Conservation (phyloP, 2,329 filamentous ascomycete genomes). For the Aspergillus ruber region DNA sequence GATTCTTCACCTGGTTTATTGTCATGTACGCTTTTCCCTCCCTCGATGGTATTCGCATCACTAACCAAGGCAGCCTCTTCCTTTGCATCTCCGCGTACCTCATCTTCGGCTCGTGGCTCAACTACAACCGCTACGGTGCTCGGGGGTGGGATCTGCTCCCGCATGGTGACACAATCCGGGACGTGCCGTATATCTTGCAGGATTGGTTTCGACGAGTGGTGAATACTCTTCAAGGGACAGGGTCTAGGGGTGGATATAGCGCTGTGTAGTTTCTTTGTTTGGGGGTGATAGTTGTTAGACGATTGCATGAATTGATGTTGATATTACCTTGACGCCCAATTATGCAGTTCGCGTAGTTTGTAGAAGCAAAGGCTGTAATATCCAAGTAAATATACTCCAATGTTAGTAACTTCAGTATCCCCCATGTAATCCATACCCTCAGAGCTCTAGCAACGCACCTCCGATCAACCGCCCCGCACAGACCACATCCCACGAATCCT, state of each 20-base stretch:
- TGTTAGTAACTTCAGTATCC: too few species aligned
- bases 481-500: conserved; percentile 13
- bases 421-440: too few species aligned
- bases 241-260: conserved; percentile 85
- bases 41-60: conserved; percentile 1
- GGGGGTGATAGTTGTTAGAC: too few species aligned
- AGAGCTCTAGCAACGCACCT: too few species aligned
- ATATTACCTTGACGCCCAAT: too few species aligned
- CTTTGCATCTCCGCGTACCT: conserved; percentile 80
- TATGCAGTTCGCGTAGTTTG: too few species aligned
- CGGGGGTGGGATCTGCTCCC: conserved; percentile 92
- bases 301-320: too few species aligned
- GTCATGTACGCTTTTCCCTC: conserved; percentile 63
- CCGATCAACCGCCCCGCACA: conserved; percentile 13
- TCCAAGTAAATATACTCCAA: too few species aligned
- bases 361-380: too few species aligned
- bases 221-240: conserved; percentile 76
- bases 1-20: conserved; percentile 96
- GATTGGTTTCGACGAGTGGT: conserved; percentile 77
- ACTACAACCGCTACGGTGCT: conserved; percentile 94
- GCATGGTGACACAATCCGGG: conserved; percentile 84
- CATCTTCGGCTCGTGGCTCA: conserved; percentile 97
- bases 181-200: conserved; percentile 84
- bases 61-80: conserved; percentile 60
- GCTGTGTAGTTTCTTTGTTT: conserved; percentile 51